These are phyloP conservation scores for Lobosporangium transversale DNA, from an alignment of 192 early-diverging fungal species.

Conservation along the genomic window DNA sequence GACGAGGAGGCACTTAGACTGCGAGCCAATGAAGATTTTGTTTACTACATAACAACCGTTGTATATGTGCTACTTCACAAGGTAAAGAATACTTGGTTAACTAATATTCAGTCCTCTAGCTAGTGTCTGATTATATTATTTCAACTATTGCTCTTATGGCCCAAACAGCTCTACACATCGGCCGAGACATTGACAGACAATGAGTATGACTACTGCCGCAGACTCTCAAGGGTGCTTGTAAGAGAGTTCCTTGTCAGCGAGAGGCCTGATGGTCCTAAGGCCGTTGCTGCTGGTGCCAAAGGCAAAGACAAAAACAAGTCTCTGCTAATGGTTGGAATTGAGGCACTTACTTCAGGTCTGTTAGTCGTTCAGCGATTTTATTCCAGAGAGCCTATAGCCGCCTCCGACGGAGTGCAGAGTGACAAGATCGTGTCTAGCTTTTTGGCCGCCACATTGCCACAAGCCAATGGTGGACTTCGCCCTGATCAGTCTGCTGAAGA, in stretches of 20 bases:
- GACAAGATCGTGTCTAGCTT: constrained; percentile 27
- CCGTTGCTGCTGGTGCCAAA: constrained; percentile 40
- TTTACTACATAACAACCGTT: constrained; percentile 57
- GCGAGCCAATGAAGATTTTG: constrained; percentile 56
- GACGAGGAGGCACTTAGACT: constrained; percentile 25
- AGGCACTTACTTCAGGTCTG: constrained; percentile 41
- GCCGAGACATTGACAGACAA: constrained; percentile 20
- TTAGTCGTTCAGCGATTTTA: constrained; percentile 34
- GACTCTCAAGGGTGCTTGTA: constrained; percentile 33
- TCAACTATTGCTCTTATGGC: background rate
- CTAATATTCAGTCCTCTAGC: background rate
- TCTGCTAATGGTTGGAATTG: constrained; percentile 44
- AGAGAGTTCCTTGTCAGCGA: constrained; percentile 37
- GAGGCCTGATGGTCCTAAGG: constrained; percentile 33
- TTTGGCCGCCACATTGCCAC: constrained; percentile 34
- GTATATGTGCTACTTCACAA: constrained; percentile 41
- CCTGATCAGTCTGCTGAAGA: constrained; percentile 25
- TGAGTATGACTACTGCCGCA: constrained; percentile 46
- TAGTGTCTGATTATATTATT: constrained; percentile 1
- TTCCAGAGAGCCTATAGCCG: background rate
- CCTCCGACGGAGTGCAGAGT: background rate
- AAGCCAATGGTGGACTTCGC: constrained; percentile 39
- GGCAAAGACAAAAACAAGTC: constrained; percentile 52
- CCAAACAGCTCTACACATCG: constrained; percentile 15
- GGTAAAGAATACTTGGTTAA: constrained; percentile 24